These are phyloP conservation scores for Coprinellus aureogranulatus DNA, from an alignment of 768 basidiomycete genomes.

Conservation along the genomic window DNA sequence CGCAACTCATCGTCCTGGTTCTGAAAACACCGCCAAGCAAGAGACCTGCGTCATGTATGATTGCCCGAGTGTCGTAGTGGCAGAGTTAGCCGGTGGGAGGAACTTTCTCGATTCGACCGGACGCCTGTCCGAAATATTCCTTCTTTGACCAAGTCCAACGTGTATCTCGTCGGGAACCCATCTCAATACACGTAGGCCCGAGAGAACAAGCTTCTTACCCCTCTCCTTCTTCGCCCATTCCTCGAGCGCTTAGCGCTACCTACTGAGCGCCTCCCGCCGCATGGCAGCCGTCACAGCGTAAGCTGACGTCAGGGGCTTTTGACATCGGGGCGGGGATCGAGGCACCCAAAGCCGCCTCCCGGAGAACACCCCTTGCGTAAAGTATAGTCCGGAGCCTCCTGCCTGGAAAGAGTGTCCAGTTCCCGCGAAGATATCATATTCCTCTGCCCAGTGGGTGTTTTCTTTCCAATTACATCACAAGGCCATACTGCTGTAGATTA, in stretches of 20 bases:
- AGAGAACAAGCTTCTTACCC: no score
- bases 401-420: not conserved
- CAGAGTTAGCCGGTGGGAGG: not conserved
- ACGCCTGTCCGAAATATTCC: not conserved
- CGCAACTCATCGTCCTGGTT: no score
- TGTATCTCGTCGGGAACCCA: no score
- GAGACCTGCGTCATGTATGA: no score
- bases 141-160: not conserved
- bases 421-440: not conserved
- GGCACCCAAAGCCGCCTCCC: not conserved
- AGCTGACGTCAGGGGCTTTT: not conserved
- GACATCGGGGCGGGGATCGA: no score
- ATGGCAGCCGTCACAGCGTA: not conserved
- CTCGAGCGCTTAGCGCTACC: no score
- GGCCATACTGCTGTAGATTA: not conserved
- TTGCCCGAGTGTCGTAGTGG: no score
- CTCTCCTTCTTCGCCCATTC: no score
- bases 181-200: no score
- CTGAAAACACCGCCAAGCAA: no score
- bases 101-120: not conserved
- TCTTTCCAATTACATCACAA: conserved; percentile 1
- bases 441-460: not conserved
- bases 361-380: not conserved
- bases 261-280: not conserved
- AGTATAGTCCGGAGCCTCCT: not conserved